Evolutionary conservation across 1,139 yeast species (phyloP), one percentile per base, ranked within the genome.

Genomic region (Protomyces macrosporus): DNA sequence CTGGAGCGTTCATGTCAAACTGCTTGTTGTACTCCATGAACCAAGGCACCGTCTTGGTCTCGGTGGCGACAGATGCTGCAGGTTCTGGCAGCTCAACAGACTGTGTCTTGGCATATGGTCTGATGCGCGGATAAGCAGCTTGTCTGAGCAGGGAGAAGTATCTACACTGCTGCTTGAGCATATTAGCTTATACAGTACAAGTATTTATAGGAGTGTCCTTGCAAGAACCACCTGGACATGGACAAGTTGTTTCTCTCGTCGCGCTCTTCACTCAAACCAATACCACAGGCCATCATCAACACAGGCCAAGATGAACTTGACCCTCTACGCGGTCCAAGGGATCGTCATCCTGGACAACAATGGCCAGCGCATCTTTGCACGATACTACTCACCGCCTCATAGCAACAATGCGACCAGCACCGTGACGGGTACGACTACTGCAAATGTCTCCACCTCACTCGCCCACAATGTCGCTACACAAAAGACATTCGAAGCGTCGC

Each of bases 291-390:
- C 23, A 23, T 1, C 40, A 37, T 23, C 23, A 23, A 23, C 23
- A 23, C 23, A 23, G 23, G 2, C 23, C 23, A 23, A 23, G 23
- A 67, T 66, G 66, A 82, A 82, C 82, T 80, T 86, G 58, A 66
- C 70, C 23, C 62, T 70, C 30, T 70, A 67, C 62, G 65, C 70
- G n/a, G 69, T 70, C 48, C 62, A 66, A 67, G 77, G 81, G 61
- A 83, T 84, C 71, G 79, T 86, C 64, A 85, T 95, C 12, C 82
- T 93, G 70, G 98, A 91, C 75, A 84, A 81, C 70, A 87, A 87
- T 68, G 97, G 96, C 16, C 81, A 84, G 65, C 81, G 98, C 70
- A 77, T 93, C 60, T 88, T 82, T 72, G 86, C 96, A 69, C 91
- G 91, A 73, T 95, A 93, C 79, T 93, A 87, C 77, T 79, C 80